Evolutionary conservation across 108 stramenopile species (phyloP).

Genomic region (Cyclotella baltica): DNA sequence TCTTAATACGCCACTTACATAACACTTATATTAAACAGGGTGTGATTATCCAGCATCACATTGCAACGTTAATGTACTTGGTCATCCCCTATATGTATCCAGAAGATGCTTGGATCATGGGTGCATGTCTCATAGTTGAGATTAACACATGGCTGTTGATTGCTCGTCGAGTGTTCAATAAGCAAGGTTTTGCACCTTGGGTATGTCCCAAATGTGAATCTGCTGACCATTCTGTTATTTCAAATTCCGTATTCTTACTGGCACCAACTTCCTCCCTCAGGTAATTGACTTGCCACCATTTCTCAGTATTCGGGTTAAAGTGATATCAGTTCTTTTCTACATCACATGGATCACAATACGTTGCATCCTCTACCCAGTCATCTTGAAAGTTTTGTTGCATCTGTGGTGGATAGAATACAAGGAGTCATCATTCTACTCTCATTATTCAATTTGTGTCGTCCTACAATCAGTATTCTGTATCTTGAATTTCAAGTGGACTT

Average conservation of each 20-base stretch:
- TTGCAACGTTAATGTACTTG: constrained; percentile 81
- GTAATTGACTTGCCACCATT: constrained; percentile 68
- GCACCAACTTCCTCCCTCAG: not conserved
- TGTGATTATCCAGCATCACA: constrained; percentile 87
- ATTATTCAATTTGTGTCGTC: constrained; percentile 53
- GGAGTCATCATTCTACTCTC: constrained; percentile 31
- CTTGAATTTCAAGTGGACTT: constrained; percentile 89
- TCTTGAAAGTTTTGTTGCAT: constrained; percentile 49
- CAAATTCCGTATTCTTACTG: not conserved
- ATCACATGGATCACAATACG: constrained; percentile 79
- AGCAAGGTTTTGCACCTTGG: constrained; percentile 86
- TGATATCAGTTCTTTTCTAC: constrained; percentile 81
- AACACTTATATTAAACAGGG: constrained; percentile 6
- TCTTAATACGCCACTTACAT: not conserved
- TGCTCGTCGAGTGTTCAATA: constrained; percentile 90
- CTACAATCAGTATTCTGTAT: constrained; percentile 73
- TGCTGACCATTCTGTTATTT: not conserved
- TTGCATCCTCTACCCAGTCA: constrained; percentile 69
- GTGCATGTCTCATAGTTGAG: constrained; percentile 85
- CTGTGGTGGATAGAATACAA: constrained; percentile 32
- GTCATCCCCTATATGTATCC: constrained; percentile 62
- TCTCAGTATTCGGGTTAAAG: constrained; percentile 80
- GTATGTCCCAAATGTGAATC: constrained; percentile 17
- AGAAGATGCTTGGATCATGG: constrained; percentile 84
- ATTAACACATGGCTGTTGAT: constrained; percentile 93